Conservation (phyloP, 305 asterid genomes). For the Rubia tinctorum region DNA sequence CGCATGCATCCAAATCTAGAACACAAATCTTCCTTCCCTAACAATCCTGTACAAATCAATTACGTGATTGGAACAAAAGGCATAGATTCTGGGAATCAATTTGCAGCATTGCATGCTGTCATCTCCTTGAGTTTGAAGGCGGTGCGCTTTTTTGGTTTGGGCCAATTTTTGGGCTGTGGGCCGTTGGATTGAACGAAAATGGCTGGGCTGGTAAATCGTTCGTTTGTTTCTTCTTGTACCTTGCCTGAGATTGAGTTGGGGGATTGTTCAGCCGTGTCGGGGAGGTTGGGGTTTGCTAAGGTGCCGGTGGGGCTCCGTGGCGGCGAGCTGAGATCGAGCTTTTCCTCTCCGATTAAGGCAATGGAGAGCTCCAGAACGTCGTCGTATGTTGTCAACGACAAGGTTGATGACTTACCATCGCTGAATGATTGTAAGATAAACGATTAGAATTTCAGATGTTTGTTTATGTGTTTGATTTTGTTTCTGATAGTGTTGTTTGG, state of each 20-base stretch:
- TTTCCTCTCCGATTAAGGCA: constrained; percentile 53
- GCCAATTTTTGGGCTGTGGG: neutral
- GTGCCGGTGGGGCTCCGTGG: constrained; percentile 29
- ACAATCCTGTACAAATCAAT: neutral
- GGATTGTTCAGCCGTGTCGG: constrained; percentile 19
- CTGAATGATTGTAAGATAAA: constrained; percentile 23
- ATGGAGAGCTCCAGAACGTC: constrained; percentile 56
- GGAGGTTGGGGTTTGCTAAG: constrained; percentile 33
- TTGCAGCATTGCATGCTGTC: constrained; percentile 17
- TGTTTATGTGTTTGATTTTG: neutral
- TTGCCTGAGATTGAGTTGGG: constrained; percentile 26
- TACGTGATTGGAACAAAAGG: too few species aligned
- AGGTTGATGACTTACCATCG: constrained; percentile 19
- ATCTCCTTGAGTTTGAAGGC: neutral
- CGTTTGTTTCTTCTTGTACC: constrained; percentile 28
- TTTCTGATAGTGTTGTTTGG: neutral
- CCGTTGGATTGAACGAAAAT: constrained; percentile 18
- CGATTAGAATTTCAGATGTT: constrained; percentile 4
- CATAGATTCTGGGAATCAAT: neutral
- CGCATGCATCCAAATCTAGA: neutral
- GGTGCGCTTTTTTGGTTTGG: neutral
- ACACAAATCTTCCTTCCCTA: neutral
- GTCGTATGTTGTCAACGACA: constrained; percentile 27
- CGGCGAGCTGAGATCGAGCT: constrained; percentile 37
- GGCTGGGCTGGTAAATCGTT: constrained; percentile 37